Evolutionary conservation across 768 basidiomycete species (phyloP).

Genomic region (Agrocybe pediades): DNA sequence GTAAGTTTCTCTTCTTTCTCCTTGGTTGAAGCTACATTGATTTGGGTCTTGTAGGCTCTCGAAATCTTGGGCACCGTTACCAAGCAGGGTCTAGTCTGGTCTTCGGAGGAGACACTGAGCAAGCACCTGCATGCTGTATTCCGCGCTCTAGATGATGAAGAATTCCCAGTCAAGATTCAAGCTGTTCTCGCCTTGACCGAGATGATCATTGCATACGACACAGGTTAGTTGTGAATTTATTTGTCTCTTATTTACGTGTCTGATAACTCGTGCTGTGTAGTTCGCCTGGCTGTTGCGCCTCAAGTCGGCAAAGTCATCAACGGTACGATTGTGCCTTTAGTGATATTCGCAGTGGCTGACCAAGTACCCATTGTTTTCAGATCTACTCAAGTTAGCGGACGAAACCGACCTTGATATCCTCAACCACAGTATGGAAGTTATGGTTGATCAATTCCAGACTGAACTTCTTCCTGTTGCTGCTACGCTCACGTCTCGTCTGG

Average conservation of each 20-base stretch:
- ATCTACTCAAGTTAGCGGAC: constrained; percentile 87
- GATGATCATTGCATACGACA: constrained; percentile 63
- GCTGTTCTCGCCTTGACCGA: constrained; percentile 81
- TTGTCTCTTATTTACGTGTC: not conserved
- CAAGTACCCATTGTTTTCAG: too few species aligned
- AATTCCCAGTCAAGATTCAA: constrained; percentile 83
- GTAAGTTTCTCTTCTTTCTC: constrained; percentile 45
- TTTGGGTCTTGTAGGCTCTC: constrained; percentile 55
- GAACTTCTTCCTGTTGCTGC: constrained; percentile 86
- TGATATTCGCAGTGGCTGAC: too few species aligned
- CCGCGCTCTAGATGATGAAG: constrained; percentile 70
- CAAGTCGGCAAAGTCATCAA: constrained; percentile 88
- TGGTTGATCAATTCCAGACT: constrained; percentile 84
- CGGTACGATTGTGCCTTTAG: too few species aligned
- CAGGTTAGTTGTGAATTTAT: constrained; percentile 44
- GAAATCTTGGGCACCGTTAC: constrained; percentile 79
- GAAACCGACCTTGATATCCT: constrained; percentile 89
- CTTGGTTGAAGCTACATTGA: constrained; percentile 6
- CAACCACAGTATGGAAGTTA: constrained; percentile 79
- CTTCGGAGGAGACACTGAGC: constrained; percentile 71
- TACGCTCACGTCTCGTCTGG: constrained; percentile 76
- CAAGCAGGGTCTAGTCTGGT: constrained; percentile 70
- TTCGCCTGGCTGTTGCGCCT: constrained; percentile 68
- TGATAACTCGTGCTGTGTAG: constrained; percentile 33
- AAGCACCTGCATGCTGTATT: constrained; percentile 67